Evolutionary conservation across 306 rosid genomes (phyloP).

Genomic region (Medicago ruthenica): DNA sequence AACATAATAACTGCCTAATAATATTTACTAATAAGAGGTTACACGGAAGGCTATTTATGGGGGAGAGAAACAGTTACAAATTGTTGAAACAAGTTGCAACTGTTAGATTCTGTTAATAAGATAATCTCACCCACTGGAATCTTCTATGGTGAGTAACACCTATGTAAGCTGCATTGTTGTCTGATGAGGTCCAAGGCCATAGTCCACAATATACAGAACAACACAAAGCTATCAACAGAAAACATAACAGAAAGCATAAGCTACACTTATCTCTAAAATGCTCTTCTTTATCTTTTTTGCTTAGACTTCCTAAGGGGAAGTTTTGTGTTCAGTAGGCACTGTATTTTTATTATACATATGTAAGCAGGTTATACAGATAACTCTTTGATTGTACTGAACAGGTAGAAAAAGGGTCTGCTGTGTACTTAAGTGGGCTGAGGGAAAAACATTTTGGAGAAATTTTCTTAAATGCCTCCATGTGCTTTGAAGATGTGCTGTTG

Average conservation of each 20-base stretch:
- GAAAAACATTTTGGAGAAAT: constrained; percentile 93
- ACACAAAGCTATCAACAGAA: constrained; percentile 3
- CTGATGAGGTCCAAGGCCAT: not conserved
- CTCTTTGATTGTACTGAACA: constrained; percentile 49
- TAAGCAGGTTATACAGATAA: constrained; percentile 40
- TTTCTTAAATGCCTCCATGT: constrained; percentile 76
- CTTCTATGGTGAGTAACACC: not conserved
- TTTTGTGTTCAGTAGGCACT: constrained; percentile 28
- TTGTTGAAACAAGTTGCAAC: not conserved
- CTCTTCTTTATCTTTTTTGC: constrained; percentile 17
- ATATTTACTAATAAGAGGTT: no score
- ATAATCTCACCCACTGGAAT: not conserved
- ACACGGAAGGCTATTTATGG: not conserved
- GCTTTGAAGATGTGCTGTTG: constrained; percentile 62
- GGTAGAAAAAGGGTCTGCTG: constrained; percentile 94
- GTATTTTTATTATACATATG: constrained; percentile 29
- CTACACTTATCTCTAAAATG: constrained; percentile 6
- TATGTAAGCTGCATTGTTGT: not conserved
- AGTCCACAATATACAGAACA: not conserved
- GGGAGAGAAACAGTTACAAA: not conserved
- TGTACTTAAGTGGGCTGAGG: constrained; percentile 89
- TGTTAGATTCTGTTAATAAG: constrained; percentile 6
- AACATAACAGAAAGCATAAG: not conserved
- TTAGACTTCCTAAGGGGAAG: constrained; percentile 33
- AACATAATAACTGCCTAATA: no score